These are phyloP conservation scores for Skeletonema costatum DNA, from an alignment of 108 stramenopile genomes.

Conservation along the genomic window DNA sequence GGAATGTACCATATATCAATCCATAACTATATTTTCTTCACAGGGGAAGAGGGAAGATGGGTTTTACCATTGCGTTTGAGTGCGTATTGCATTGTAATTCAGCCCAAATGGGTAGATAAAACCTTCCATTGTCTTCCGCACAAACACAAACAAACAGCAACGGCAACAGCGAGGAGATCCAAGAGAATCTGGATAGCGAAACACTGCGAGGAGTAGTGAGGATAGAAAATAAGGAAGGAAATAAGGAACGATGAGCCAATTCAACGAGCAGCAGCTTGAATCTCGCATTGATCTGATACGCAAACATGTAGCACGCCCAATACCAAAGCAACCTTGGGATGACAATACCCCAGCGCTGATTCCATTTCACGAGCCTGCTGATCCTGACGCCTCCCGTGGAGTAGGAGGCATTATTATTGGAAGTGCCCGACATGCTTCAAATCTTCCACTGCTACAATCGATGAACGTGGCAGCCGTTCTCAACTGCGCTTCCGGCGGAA, in stretches of 20 bases:
- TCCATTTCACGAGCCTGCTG: constrained; percentile 37
- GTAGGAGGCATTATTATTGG: constrained; percentile 64
- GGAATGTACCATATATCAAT: too few relatives aligned
- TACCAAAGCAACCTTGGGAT: constrained; percentile 49
- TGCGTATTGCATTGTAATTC: too few relatives aligned
- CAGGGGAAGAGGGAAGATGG: too few relatives aligned
- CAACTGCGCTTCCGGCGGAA: constrained; percentile 79
- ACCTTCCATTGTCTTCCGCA: too few relatives aligned
- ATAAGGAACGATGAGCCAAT: neutral
- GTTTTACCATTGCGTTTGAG: too few relatives aligned
- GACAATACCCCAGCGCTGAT: constrained; percentile 38
- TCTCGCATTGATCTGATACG: constrained; percentile 56
- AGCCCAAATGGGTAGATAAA: too few relatives aligned
- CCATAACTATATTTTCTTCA: too few relatives aligned
- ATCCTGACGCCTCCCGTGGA: constrained; percentile 2
- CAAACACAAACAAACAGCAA: too few relatives aligned
- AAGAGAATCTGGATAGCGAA: too few relatives aligned
- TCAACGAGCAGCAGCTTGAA: constrained; percentile 37
- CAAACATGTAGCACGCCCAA: constrained; percentile 54
- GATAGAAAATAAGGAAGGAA: too few relatives aligned
- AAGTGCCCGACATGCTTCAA: constrained; percentile 63
- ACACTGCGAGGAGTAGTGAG: too few relatives aligned
- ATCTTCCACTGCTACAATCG: constrained; percentile 53
- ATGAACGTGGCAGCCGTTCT: constrained; percentile 71
- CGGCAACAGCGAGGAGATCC: too few relatives aligned